Base-by-base conservation (phyloP, 2,329 filamentous ascomycete species). In the Ascochyta clinopodiicola region DNA sequence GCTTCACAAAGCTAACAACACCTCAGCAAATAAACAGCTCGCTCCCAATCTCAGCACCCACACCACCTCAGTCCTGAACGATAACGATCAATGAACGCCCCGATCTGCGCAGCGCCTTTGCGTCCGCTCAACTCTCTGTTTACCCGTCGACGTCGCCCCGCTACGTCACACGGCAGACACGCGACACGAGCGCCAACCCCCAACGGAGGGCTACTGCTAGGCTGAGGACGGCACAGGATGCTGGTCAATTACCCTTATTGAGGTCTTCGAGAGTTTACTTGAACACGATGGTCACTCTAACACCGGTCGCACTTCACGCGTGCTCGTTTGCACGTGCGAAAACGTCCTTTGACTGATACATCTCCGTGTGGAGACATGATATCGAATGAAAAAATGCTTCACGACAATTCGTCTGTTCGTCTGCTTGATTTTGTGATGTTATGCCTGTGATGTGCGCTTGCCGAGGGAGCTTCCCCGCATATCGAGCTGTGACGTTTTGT, bases 1-100 rank as follows among this genome's bases (percentile, higher is more conserved):
- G 31, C 29, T 15, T 21, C 35, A 10, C 12, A n/a, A 29, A 12
- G 44, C 63, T 68, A 51, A 66, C 59, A 60, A 15, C 22, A 13
- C 8, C 37, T 7, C 62, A 79, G 78, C 77, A 79, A 79, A 73
- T 79, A 82, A 82, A 76, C 79, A 67, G 71, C 75, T 81, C 79
- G 78, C 74, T 68, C 70, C 74, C 72, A 68, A 75, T 71, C 72
- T 70, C 73, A 69, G 70, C 71, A 60, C 44, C 63, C 61, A 66
- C 61, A 66, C 52, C 56, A 63, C 66, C 68, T 70, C 66, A 68
- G 66, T 66, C 61, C 60, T 67, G 60, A 68, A 65, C 56, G 57
- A 68, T 56, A 65, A 64, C 62, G 62, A 69, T 60, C 59, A 59
- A 44, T 64, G 61, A 70, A 66, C 62, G 57, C 64, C 44, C 59